Base-by-base conservation (phyloP, 2,329 filamentous ascomycete species). In the Penicillium corylophilum region DNA sequence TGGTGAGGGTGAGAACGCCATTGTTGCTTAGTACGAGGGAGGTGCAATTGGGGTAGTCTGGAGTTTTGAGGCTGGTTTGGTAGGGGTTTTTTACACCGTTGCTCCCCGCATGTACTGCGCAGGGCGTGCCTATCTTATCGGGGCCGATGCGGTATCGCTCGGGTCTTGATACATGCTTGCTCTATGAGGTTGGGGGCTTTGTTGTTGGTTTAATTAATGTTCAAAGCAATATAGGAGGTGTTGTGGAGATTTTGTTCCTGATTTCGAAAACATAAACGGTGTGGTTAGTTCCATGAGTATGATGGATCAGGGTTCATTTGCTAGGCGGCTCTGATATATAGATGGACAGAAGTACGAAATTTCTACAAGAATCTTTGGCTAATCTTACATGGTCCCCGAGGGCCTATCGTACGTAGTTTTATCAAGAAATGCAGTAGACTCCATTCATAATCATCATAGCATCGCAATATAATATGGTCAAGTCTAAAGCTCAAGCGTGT, bases 361-460 rank as follows among this genome's bases (percentile, higher is more conserved):
- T 13, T 38, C 9, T 20, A 18, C 5, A 31, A n/a, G 10, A 33
- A 33, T n/a, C n/a, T n/a, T n/a, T n/a, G n/a, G n/a, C n/a, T n/a
- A n/a, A n/a, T n/a, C n/a, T n/a, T n/a, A n/a, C n/a, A n/a, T n/a
- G n/a, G n/a, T n/a, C n/a, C n/a, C n/a, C n/a, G n/a, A n/a, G n/a
- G n/a, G n/a, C n/a, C n/a, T n/a, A n/a, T n/a, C n/a, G n/a, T n/a
- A n/a, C n/a, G n/a, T n/a, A n/a, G n/a, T n/a, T 16, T 7, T 18
- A 20, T 12, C 35, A 38, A 18, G 16, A 38, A 20, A 38, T 38
- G 18, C 35, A 38, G 9, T 36, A 16, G 35, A 38, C 35, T 38
- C 35, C 36, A 54, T 53, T 59, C 57, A 41, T 61, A 55, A 55
- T 53, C 50, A 62, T 62, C 52, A 50, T 61, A 54, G 46, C 46